A percentile compares a stretch with the other conserved stretches of the same genome.
phyloP scores from a whole-genome alignment of 495 filamentous ascomycete species.

The Letharia columbiana region DNA sequence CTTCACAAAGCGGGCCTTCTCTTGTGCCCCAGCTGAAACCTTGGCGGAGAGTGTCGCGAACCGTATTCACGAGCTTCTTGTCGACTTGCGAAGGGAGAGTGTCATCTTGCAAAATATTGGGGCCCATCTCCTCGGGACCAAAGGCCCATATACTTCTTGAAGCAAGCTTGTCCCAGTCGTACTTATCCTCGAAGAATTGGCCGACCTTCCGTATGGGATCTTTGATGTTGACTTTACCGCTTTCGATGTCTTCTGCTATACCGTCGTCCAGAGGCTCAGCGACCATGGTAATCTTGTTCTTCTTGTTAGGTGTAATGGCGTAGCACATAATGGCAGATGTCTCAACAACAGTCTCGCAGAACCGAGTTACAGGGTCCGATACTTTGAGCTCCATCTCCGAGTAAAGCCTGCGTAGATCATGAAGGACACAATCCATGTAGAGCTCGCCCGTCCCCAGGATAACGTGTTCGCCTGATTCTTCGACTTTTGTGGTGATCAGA shows the following conservation, averaged over 20 bases:
- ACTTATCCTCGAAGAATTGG: conserved; percentile 94
- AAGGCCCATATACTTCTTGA: conserved; percentile 97
- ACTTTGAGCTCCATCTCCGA: conserved; percentile 99
- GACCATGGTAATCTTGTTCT: conserved; percentile 98
- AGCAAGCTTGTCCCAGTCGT: conserved; percentile 93
- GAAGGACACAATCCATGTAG: conserved; percentile 98
- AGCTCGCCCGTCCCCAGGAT: conserved; percentile 91
- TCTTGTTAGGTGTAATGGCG: conserved; percentile 94
- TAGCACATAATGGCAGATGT: conserved; percentile 97
- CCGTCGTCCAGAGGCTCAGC: conserved; percentile 91
- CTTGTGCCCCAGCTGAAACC: conserved; percentile 93
- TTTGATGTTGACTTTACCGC: conserved; percentile 79
- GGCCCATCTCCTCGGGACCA: conserved; percentile 88
- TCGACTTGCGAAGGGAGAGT: conserved; percentile 84
- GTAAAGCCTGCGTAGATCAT: conserved; percentile 85
- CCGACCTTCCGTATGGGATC: conserved; percentile 89
- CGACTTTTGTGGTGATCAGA: conserved; percentile 89
- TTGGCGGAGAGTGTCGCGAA: conserved; percentile 85
- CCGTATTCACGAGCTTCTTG: conserved; percentile 77
- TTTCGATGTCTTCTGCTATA: conserved; percentile 92
- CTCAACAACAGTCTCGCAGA: conserved; percentile 97
- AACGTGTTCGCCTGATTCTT: conserved; percentile 97
- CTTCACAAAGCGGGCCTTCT: conserved; percentile 96
- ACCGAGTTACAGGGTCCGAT: conserved; percentile 93
- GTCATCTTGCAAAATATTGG: conserved; percentile 95